A percentile compares a stretch with the other conserved stretches of the same genome.
phyloP scores from a whole-genome alignment of 495 filamentous ascomycete genomes.

The Podospora conica region DNA sequence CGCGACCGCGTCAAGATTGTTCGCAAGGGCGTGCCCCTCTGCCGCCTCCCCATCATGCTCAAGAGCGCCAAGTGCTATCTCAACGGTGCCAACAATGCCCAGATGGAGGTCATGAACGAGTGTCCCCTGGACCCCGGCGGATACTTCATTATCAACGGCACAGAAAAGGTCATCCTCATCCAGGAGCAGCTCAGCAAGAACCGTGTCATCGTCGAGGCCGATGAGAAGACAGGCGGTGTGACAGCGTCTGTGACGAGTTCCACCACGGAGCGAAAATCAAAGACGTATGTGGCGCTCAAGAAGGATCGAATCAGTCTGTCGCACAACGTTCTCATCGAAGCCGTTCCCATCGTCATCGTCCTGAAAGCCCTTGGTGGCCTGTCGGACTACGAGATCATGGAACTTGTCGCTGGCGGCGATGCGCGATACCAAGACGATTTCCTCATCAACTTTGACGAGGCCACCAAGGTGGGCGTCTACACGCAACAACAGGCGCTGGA shows the following conservation, averaged over 20 bases:
- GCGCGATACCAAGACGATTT: slow-evolving; percentile 88
- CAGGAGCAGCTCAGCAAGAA: slow-evolving; percentile 99
- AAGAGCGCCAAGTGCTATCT: slow-evolving; percentile 89
- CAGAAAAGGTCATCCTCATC: slow-evolving; percentile 95
- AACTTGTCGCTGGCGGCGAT: slow-evolving; percentile 79
- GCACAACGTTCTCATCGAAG: slow-evolving; percentile 88
- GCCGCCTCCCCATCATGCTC: slow-evolving; percentile 92
- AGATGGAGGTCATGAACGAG: slow-evolving; percentile 86
- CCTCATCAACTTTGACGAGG: slow-evolving; percentile 88
- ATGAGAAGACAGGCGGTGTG: slow-evolving; percentile 83
- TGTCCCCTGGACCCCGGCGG: slow-evolving; percentile 94
- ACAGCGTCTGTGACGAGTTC: slow-evolving; percentile 97
- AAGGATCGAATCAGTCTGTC: slow-evolving; percentile 84
- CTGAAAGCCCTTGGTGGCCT: slow-evolving; percentile 92
- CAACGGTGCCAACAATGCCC: slow-evolving; percentile 65
- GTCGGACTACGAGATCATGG: slow-evolving; percentile 87
- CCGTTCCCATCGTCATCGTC: slow-evolving; percentile 84
- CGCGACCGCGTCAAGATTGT: slow-evolving; percentile 65
- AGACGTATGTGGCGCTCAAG: slow-evolving; percentile 88
- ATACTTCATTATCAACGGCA: slow-evolving; percentile 83
- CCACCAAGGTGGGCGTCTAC: slow-evolving; percentile 67
- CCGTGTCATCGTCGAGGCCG: slow-evolving; percentile 90
- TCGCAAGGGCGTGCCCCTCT: slow-evolving; percentile 68
- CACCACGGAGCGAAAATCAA: slow-evolving; percentile 93
- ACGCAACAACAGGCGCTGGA: slow-evolving; percentile 95